A percentile compares a stretch with the other conserved stretches of the same genome.
phyloP scores from a whole-genome alignment of 129 eudicot species.

The Logfia minima region DNA sequence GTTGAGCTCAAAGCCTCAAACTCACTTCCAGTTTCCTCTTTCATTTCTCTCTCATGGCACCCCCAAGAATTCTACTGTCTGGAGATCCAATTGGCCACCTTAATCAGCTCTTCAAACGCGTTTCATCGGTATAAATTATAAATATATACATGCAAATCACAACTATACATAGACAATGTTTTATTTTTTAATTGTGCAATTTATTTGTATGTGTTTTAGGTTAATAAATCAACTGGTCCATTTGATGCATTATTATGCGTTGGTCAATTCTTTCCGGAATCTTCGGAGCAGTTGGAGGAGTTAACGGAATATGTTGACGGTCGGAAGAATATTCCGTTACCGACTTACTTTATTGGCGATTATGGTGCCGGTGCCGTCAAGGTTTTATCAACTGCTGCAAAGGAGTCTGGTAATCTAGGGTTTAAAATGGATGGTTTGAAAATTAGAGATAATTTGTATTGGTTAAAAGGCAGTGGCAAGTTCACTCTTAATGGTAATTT shows the following conservation, averaged over 20 bases:
- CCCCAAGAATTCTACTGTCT: conserved; percentile 43
- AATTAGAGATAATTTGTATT: conserved; percentile 69
- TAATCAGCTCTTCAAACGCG: conserved; percentile 81
- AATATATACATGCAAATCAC: background rate
- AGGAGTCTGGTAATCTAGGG: conserved; percentile 64
- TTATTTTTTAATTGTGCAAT: background rate
- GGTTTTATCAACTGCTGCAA: conserved; percentile 58
- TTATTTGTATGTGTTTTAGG: conserved; percentile 43
- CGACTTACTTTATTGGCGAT: conserved; percentile 58
- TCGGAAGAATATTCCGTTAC: conserved; percentile 58
- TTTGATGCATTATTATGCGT: conserved; percentile 89
- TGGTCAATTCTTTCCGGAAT: conserved; percentile 91
- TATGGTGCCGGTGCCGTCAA: conserved; percentile 77
- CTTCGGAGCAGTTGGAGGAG: conserved; percentile 64
- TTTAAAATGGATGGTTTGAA: conserved; percentile 93
- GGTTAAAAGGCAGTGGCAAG: conserved; percentile 95
- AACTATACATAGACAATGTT: background rate
- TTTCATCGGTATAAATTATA: conserved; percentile 46
- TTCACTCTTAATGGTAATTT: conserved; percentile 68
- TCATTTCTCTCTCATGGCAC: conserved; percentile 40
- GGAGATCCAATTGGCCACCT: conserved; percentile 93
- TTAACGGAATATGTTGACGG: conserved; percentile 73
- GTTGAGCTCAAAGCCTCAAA: background rate
- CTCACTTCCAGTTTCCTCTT: conserved; percentile 33
- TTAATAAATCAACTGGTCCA: conserved; percentile 91